These are phyloP conservation scores for Babesia ovis DNA, from an alignment of 169 alveolate species.

Conservation along the genomic window DNA sequence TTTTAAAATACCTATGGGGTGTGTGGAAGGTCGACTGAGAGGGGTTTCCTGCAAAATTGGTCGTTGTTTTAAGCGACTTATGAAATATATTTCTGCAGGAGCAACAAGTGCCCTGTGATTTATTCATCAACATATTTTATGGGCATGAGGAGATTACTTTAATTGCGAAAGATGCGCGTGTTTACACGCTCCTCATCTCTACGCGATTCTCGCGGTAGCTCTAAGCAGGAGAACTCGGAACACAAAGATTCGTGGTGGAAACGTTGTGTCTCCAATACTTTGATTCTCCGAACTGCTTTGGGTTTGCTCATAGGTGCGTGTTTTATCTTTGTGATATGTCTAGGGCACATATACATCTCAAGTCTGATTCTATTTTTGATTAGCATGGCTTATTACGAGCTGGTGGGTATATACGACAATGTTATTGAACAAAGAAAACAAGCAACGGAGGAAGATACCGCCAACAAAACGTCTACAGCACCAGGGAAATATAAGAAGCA, in stretches of 20 bases:
- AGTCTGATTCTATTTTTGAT: slow-evolving; percentile 18
- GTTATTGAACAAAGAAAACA: slow-evolving; percentile 27
- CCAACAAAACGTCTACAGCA: neutral
- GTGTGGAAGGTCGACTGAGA: neutral
- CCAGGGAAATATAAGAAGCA: slow-evolving; percentile 48
- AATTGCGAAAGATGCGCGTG: neutral
- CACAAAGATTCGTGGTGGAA: neutral
- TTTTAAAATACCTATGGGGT: neutral
- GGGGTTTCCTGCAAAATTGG: neutral
- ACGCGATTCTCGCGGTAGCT: slow-evolving; percentile 23
- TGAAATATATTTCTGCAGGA: neutral
- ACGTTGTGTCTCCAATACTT: neutral
- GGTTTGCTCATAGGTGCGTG: slow-evolving; percentile 17
- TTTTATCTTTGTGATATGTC: slow-evolving; percentile 17
- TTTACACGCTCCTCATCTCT: slow-evolving; percentile 1
- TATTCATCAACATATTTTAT: neutral
- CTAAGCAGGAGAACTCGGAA: slow-evolving; percentile 6
- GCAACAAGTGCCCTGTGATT: neutral
- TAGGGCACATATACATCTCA: slow-evolving; percentile 54
- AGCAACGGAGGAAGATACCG: slow-evolving; percentile 16
- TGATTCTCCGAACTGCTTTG: slow-evolving; percentile 18
- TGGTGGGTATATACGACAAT: slow-evolving; percentile 45
- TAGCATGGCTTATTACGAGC: slow-evolving; percentile 50
- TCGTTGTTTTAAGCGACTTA: neutral
- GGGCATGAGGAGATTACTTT: slow-evolving; percentile 1